Percentiles rank a stretch among this genome's conserved stretches.
These are phyloP conservation scores for Talaromyces funiculosus DNA, from an alignment of 2,329 filamentous ascomycete species.

Conservation along the genomic window DNA sequence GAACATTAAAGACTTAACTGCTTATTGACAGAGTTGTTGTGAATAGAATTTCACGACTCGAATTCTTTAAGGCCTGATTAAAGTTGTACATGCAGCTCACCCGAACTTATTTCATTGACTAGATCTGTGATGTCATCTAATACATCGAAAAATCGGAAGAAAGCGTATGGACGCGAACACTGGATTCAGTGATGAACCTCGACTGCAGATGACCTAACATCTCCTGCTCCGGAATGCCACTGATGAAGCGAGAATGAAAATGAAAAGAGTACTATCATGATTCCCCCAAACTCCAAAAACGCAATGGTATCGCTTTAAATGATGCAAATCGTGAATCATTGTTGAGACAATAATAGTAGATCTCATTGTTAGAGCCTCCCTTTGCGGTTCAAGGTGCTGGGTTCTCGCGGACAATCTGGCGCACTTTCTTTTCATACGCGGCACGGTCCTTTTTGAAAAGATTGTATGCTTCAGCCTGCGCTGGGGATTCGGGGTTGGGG, in stretches of 20 bases:
- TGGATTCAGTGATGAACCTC: neutral
- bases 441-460: constrained; percentile 83
- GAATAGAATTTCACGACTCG: too few species aligned
- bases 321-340: neutral
- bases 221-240: neutral
- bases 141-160: neutral
- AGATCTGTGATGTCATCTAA: neutral
- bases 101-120: neutral
- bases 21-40: too few species aligned
- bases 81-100: neutral
- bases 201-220: neutral
- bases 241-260: neutral
- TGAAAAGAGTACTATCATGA: neutral
- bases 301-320: neutral
- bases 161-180: too few species aligned
- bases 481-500: constrained; percentile 93
- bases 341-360: neutral
- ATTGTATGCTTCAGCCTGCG: constrained; percentile 95
- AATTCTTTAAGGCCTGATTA: neutral
- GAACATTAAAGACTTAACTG: too few species aligned
- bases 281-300: neutral
- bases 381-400: constrained; percentile 55
- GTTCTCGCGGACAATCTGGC: constrained; percentile 82
- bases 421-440: constrained; percentile 85
- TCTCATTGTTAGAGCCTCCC: neutral